Base-by-base conservation (phyloP, 148 eudicot species). In the Bassia scoparia region DNA sequence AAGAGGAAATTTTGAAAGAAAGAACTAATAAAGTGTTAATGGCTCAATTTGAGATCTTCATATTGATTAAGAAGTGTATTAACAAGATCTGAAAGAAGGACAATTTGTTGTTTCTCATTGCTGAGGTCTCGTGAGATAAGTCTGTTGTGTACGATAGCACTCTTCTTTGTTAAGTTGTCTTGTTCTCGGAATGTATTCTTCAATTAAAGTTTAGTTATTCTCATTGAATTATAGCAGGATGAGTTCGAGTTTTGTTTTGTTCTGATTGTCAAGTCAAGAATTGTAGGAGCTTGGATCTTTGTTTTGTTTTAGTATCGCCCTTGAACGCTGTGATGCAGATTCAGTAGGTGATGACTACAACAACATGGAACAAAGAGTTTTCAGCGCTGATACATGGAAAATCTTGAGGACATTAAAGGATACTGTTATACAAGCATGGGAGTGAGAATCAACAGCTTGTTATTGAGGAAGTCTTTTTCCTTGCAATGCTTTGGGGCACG, bases 41-140 rank as follows among this genome's bases (percentile, higher is more conserved):
- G n/a, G 84, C 86, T 67, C 90, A 96, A 76, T 83, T 90, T 54
- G 92, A 92, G 74, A 89, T 85, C 74, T 96, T 90, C 75, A 72
- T 92, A 75, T 76, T 96, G 79, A n/a, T n/a, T n/a, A 77, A 66
- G 77, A 86, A 76, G 58, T 81, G 83, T 62, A 70, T 88, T n/a
- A n/a, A 67, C 84, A 82, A 41, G 99, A 88, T 80, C 72, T 92
- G 66, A 83, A 82, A 81, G 88, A 83, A n/a, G 73, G 74, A 81
- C 63, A 83, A 87, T 58, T n/a, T n/a, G n/a, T n/a, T n/a, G n/a
- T n/a, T 50, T 67, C 58, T 86, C 85, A 65, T 80, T 92, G 81
- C 73, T 80, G 69, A 60, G 48, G 17, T 81, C 83, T 76, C 85
- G 83, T 82, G 87, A 89, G 76, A 90, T 85, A 61, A n/a, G n/a